Evolutionary conservation across 225 moss, liverwort and hornwort genomes (phyloP), one percentile per base, ranked within the genome.

Genomic region (Straminergon stramineum): DNA sequence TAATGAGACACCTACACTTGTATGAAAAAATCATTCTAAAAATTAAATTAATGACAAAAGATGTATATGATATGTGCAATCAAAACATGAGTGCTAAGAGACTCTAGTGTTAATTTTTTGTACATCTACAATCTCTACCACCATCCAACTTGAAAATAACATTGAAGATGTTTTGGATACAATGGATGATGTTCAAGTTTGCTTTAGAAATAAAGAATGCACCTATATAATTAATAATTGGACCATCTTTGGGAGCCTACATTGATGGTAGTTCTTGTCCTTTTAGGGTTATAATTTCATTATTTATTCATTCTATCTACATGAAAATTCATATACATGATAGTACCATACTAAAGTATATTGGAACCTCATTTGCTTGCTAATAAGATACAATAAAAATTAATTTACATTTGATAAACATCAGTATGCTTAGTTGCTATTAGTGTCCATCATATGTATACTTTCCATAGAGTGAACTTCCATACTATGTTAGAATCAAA

Each of bases 201-300:
- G 2, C 6, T 23, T 15, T 24, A 55, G 0, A 55, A 35, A 35
- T 24, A 4, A 78, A 78, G 4, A 24, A 55, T 23, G 6, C 9
- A 55, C 76, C 5, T 32, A 7, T 32, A 20, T 5, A 21, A 76
- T 34, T 1, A 24, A 27, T 4, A 55, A 9, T 15, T 55, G 2
- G 4, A 37, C 24, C 6, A 56, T 56, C 24, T 37, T 15, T 2
- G 0, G 2, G 1, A 10, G 4, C 56, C 24, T 56, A 37, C 4
- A 0, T 24, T 56, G 24, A 37, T 23, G 4, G 1, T 37, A 24
- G 24, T 2, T 24, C 6, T 37, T 1, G 0, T 9, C 3, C 0
- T 35, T 55, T 35, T 0, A 22, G 0, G 1, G 0, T 53, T 53
- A 35, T 23, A 78, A 34, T 32, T 3, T 53, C 8, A 34, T 53